Percentiles rank a stretch among this genome's conserved stretches.
Evolutionary conservation across 768 basidiomycete genomes (phyloP).

Genomic region (Phallus indusiatus): DNA sequence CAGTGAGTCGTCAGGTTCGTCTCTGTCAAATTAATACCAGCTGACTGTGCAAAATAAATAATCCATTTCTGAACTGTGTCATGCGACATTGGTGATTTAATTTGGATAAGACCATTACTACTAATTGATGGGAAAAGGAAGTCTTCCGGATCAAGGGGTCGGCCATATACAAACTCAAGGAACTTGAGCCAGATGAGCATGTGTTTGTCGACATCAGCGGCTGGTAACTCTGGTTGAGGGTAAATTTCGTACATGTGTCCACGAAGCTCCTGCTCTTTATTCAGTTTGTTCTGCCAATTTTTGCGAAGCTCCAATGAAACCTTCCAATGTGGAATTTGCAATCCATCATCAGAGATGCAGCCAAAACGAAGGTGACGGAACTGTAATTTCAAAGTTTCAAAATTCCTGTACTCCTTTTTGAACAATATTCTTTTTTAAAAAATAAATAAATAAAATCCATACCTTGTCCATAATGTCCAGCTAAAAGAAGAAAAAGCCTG

Average conservation of each 20-base stretch:
- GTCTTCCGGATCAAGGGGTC: slow-evolving; percentile 18
- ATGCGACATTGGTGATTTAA: slow-evolving; percentile 19
- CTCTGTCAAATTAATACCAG: slow-evolving; percentile 10
- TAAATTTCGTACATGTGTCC: slow-evolving; percentile 29
- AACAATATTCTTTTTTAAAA: neutral
- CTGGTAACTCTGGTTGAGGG: slow-evolving; percentile 21
- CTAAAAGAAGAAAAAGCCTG: slow-evolving; percentile 21
- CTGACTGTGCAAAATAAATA: slow-evolving; percentile 17
- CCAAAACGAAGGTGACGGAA: neutral
- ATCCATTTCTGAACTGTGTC: slow-evolving; percentile 22
- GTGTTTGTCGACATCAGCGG: slow-evolving; percentile 17
- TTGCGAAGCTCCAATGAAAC: slow-evolving; percentile 17
- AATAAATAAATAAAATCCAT: slow-evolving; percentile 8
- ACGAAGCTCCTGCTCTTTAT: slow-evolving; percentile 17
- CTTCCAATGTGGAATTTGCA: slow-evolving; percentile 12
- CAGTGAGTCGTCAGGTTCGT: slow-evolving; percentile 22
- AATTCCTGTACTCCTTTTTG: neutral
- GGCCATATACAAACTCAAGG: slow-evolving; percentile 12
- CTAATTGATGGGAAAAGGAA: slow-evolving; percentile 25
- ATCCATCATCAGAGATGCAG: neutral
- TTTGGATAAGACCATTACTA: slow-evolving; percentile 19
- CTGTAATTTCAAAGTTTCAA: neutral
- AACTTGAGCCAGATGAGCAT: neutral
- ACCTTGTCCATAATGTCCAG: slow-evolving; percentile 26
- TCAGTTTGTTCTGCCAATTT: slow-evolving; percentile 18